Evolutionary conservation across 305 asterid genomes (phyloP), one percentile per base, ranked within the genome.

Genomic region (Ruellia speciosa): DNA sequence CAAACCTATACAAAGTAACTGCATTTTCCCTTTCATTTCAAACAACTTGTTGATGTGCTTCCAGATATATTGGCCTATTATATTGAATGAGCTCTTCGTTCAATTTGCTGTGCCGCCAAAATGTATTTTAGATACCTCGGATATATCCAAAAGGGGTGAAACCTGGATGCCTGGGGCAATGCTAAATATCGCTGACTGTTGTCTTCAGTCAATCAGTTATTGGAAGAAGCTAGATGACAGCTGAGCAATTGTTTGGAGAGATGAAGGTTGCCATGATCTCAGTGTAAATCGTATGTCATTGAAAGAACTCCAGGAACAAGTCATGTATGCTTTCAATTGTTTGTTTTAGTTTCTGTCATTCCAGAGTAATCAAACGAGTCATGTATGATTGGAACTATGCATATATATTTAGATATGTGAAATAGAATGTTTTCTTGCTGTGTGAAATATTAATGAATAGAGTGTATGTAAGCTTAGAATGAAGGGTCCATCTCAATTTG

Each of bases 141-240:
- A 84, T 66, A 71, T 73, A 65, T 73, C 83, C 63, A 85, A 72
- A 61, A 83, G 7, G 49, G 80, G 85, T 14, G 98, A 94, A 57
- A 82, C 79, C 35, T 92, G 98, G 98, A 77, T 92, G 63, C 87
- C 95, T 58, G 94, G 95, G 66, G 84, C 96, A 18, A 70, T 79
- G 34, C 68, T 92, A 65, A 92, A 88, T 72, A 80, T 92, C 63
- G 96, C 96, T 2, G 87, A 88, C 62, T 83, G 94, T 70, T 92
- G 98, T 77, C 75, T 92, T 75, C 64, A 67, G 59, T 56, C 88
- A 5, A 81, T 67, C 63, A 72, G 58, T 73, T 60, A 64, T 58
- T 64, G 69, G 56, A 79, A 79, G 66, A 84, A 82, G 83, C 65
- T 66, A 31, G 93, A 92, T 67, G 71, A 78, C 48, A 74, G 77